These are phyloP conservation scores for Backusella sp. DNA, from an alignment of 192 early-diverging fungal species.

Conservation along the genomic window DNA sequence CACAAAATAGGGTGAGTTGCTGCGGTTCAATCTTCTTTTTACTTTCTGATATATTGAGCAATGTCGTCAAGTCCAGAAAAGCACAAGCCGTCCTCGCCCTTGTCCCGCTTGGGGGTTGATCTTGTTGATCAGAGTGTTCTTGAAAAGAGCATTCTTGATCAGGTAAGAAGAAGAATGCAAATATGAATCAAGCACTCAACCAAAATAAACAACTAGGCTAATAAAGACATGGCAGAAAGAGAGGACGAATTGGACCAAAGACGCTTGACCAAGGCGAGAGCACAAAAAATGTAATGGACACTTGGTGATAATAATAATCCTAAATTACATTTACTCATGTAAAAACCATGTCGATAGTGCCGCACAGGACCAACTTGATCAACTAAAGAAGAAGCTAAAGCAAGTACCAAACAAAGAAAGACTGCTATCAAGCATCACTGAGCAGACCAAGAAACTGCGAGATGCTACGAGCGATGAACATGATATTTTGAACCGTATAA, in stretches of 20 bases:
- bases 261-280: conserved; percentile 57
- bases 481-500: conserved; percentile 31
- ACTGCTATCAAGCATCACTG: conserved; percentile 32
- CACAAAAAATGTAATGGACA: conserved; percentile 46
- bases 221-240: conserved; percentile 54
- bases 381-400: conserved; percentile 40
- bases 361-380: conserved; percentile 28
- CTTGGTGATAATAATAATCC: not conserved
- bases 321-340: not conserved
- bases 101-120: conserved; percentile 35
- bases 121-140: conserved; percentile 62
- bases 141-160: conserved; percentile 63
- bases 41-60: not conserved
- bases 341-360: not conserved
- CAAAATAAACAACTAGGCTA: conserved; percentile 38
- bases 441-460: conserved; percentile 29
- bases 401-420: conserved; percentile 32
- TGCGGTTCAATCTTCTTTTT: not conserved
- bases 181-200: not conserved
- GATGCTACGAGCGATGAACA: conserved; percentile 29
- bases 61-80: not conserved
- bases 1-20: not conserved
- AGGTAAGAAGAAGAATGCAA: conserved; percentile 34
- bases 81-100: not conserved
- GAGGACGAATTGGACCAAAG: conserved; percentile 66